phyloP scores from a whole-genome alignment of 2,329 filamentous ascomycete genomes.

The Arthrobotrys musiformis region DNA sequence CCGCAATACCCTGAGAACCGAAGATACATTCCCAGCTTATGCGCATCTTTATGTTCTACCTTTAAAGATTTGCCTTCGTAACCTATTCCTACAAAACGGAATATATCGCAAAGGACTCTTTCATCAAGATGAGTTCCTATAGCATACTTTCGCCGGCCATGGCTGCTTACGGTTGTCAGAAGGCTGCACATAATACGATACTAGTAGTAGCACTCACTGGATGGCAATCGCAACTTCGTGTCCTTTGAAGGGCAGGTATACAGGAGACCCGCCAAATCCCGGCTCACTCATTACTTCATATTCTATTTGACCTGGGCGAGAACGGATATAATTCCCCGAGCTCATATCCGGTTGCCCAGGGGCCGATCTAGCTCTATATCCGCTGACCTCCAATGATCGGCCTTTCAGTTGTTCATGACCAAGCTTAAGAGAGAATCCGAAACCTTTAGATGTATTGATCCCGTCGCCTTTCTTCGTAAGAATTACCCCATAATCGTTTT shows the following conservation, averaged over 20 bases:
- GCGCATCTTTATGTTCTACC: background rate
- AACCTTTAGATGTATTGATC: conserved; percentile 1
- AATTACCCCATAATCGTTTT: conserved; percentile 25
- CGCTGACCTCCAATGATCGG: background rate
- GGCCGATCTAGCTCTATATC: background rate
- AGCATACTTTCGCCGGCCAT: background rate
- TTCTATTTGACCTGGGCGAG: background rate
- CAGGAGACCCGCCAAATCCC: conserved; percentile 29
- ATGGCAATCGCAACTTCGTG: conserved; percentile 24
- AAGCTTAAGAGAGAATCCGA: conserved; percentile 23
- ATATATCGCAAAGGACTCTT: conserved; percentile 25
- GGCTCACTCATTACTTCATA: conserved; percentile 13
- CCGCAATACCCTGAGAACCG: background rate
- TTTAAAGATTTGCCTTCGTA: conserved; percentile 16
- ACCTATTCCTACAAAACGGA: conserved; percentile 10
- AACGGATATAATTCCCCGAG: conserved; percentile 1
- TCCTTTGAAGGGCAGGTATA: conserved; percentile 12
- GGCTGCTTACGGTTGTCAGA: conserved; percentile 17
- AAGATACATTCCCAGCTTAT: conserved; percentile 12
- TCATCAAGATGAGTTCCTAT: conserved; percentile 13
- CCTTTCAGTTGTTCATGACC: conserved; percentile 2
- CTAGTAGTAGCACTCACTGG: conserved; percentile 13
- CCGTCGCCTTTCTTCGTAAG: background rate
- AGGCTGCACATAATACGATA: background rate
- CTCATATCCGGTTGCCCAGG: conserved; percentile 14